Percentiles rank a stretch among this genome's conserved stretches.
Evolutionary conservation across 352 stramenopile genomes (phyloP).

Genomic region (Globisporangium paroecandrum): DNA sequence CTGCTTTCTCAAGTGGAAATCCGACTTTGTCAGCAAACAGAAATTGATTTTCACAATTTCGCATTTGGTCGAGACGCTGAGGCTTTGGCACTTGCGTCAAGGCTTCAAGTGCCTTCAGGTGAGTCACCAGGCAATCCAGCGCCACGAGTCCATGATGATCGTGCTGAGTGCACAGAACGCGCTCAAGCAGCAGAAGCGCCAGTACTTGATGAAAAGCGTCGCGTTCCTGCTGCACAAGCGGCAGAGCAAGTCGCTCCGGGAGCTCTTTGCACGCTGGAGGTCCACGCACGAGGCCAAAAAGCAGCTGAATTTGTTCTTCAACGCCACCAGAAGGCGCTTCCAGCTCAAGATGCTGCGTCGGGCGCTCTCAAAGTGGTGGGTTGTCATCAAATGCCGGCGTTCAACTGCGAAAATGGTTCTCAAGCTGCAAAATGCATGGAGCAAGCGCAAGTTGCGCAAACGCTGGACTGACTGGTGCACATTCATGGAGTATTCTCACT

Average conservation of each 20-base stretch:
- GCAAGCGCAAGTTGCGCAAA: not conserved
- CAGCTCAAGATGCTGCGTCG: not conserved
- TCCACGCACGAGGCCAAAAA: not conserved
- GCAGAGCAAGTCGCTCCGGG: conserved; percentile 2
- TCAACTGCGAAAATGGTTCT: not conserved
- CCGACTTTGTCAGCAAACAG: not conserved
- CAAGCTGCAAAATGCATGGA: not conserved
- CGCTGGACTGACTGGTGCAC: conserved; percentile 3
- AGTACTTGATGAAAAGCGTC: conserved; percentile 23
- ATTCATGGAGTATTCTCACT: not conserved
- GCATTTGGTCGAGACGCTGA: not conserved
- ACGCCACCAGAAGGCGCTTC: not conserved
- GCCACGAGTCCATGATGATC: conserved; percentile 34
- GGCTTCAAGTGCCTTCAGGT: conserved; percentile 11
- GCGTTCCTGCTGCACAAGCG: conserved; percentile 28
- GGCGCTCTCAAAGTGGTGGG: conserved; percentile 2
- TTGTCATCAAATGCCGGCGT: not conserved
- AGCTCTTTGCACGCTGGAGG: conserved; percentile 14
- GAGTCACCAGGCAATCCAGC: conserved; percentile 21
- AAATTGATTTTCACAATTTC: not conserved
- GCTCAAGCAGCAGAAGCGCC: conserved; percentile 30
- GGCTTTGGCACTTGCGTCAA: conserved; percentile 18
- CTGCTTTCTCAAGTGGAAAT: conserved; percentile 16
- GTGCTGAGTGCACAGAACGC: conserved; percentile 29
- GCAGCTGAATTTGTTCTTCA: not conserved